Base-by-base conservation (phyloP, 1,284 basidiomycete genomes). In the Ceratobasidium sp. region DNA sequence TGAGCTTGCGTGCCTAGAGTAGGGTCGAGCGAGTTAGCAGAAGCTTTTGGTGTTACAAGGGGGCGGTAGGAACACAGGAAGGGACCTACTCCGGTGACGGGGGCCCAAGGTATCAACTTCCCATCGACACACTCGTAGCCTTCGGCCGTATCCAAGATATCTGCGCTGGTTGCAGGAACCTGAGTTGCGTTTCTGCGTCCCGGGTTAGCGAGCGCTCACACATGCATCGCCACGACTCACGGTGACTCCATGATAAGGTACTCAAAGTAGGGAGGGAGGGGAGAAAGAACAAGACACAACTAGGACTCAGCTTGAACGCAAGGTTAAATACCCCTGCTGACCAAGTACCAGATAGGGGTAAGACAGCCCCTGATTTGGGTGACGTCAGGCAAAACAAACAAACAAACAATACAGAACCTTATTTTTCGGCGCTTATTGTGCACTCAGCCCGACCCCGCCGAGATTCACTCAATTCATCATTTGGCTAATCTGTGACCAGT, bases 101-200 rank as follows among this genome's bases (percentile, higher is more conserved):
- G 61, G 6, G 16, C 16, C 61, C 61, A 63, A 27, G 61, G 43
- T 29, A 63, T 27, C 3, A 63, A 43, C 24, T 29, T 5, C 13
- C 61, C 41, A 63, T 48, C 41, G 13, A 49, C 61, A 19, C 11
- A 48, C 13, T 63, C 61, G n/a, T 48, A 63, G 13, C 61, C 61
- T 27, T 62, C 61, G 9, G 16, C 41, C 46, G 53, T 29, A 14
- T 56, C 31, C 31, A 56, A 27, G 24, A 31, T 27, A 27, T 29
- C 2, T 29, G 41, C 14, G 22, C n/a, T 8, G 22, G 19, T 14
- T 13, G 41, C 14, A 16, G 41, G 54, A 58, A 37, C 19, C 13
- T 58, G 54, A 31, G 31, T 9, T 27, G 14, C 54, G 31, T 4
- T 37, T 37, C 31, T 27, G n/a, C 11, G 13, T 7, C 13, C 16